These are phyloP conservation scores for Solanum hybrid DNA, from an alignment of 305 asterid genomes.

Conservation along the genomic window DNA sequence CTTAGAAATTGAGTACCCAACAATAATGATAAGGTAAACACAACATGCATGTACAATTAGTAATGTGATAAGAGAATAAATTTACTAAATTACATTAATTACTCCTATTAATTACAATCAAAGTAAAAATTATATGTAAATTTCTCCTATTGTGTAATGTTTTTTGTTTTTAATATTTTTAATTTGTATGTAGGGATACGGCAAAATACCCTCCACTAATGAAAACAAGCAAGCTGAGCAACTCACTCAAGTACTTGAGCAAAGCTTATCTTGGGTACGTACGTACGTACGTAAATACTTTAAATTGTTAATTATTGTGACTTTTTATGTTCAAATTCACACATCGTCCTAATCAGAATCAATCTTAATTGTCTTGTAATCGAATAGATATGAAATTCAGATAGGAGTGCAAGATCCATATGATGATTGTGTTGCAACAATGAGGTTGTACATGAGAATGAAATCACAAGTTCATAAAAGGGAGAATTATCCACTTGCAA, in stretches of 20 bases:
- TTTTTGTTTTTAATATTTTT: background rate
- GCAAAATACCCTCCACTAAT: constrained; percentile 82
- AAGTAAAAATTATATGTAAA: background rate
- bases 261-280: constrained; percentile 78
- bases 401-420: constrained; percentile 75
- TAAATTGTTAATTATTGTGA: background rate
- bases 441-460: constrained; percentile 76
- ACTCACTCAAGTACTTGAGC: constrained; percentile 74
- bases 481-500: constrained; percentile 56
- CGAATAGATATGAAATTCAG: constrained; percentile 64
- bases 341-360: background rate
- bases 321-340: background rate
- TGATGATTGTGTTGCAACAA: constrained; percentile 72
- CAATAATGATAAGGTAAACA: constrained; percentile 48
- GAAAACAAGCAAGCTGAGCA: constrained; percentile 96
- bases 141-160: background rate
- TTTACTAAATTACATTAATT: too few relatives aligned
- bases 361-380: background rate
- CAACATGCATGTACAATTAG: background rate
- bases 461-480: constrained; percentile 46
- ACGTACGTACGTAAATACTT: constrained; percentile 22
- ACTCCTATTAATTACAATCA: background rate
- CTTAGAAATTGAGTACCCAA: constrained; percentile 70
- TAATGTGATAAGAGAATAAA: too few relatives aligned
- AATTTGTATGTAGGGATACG: constrained; percentile 51